These are phyloP conservation scores for Aspergillus sparsus DNA, from an alignment of 495 filamentous ascomycete genomes.

Conservation along the genomic window DNA sequence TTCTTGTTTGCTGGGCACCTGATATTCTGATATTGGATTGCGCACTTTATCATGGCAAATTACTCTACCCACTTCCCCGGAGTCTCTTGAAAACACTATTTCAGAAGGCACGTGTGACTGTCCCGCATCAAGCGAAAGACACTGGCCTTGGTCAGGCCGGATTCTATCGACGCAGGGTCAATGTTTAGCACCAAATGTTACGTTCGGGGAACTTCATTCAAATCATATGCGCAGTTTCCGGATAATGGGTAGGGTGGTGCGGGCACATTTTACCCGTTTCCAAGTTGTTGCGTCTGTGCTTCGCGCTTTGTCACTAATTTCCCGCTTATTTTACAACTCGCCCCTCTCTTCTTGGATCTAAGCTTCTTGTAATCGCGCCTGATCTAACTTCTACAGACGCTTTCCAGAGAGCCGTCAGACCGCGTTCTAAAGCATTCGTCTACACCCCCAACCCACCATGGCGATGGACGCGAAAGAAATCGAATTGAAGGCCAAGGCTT, in stretches of 20 bases:
- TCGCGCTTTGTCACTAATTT: conserved; percentile 9
- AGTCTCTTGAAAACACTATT: background rate
- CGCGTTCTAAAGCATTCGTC: background rate
- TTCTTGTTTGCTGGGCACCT: background rate
- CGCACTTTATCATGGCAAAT: background rate
- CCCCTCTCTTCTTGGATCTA: background rate
- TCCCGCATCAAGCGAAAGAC: background rate
- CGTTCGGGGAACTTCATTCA: background rate
- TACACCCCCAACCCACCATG: conserved; percentile 15
- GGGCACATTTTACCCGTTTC: background rate
- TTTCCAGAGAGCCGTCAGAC: background rate
- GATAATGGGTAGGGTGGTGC: no score
- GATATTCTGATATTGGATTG: background rate
- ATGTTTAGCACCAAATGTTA: background rate
- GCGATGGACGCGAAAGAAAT: conserved; percentile 83
- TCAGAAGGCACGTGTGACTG: conserved; percentile 14
- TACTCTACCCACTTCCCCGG: background rate
- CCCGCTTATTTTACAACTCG: background rate
- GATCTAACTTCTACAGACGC: conserved; percentile 5
- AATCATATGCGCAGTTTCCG: no score
- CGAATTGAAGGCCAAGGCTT: conserved; percentile 64
- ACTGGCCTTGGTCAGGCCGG: background rate
- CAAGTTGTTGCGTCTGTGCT: background rate
- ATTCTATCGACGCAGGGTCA: background rate
- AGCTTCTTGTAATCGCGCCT: background rate